phyloP scores from a whole-genome alignment of 1,284 basidiomycete species.

The Cryptococcus sp. region DNA sequence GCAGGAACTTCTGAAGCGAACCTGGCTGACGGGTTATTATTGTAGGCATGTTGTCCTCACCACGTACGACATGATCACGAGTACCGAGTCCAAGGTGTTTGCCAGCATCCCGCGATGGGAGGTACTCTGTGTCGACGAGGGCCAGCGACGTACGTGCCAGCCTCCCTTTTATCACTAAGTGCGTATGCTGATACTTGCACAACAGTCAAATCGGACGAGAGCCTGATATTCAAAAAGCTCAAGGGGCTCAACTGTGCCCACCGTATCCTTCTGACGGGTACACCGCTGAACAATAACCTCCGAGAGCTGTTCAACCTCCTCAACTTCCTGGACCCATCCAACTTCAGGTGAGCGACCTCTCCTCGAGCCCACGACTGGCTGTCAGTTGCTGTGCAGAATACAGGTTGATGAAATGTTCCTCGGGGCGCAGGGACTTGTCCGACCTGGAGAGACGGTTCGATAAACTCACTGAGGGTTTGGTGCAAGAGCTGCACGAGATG shows the following conservation, averaged over 20 bases:
- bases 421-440: slow-evolving; percentile 57
- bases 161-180: not conserved
- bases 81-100: slow-evolving; percentile 73
- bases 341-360: slow-evolving; percentile 52
- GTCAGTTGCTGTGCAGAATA: not conserved
- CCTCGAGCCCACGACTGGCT: too few relatives aligned
- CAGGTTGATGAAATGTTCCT: not conserved
- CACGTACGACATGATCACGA: slow-evolving; percentile 77
- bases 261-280: slow-evolving; percentile 89
- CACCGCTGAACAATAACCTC: slow-evolving; percentile 95
- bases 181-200: not conserved
- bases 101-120: slow-evolving; percentile 85
- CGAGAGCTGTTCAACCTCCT: slow-evolving; percentile 91
- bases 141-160: slow-evolving; percentile 69
- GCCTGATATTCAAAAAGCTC: slow-evolving; percentile 76
- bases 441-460: slow-evolving; percentile 65
- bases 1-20: slow-evolving; percentile 1
- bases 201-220: slow-evolving; percentile 72
- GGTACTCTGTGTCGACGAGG: slow-evolving; percentile 85
- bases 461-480: slow-evolving; percentile 69
- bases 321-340: slow-evolving; percentile 78
- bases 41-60: slow-evolving; percentile 73
- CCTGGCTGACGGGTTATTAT: not conserved
- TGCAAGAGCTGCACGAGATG: slow-evolving; percentile 70
- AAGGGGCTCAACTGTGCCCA: slow-evolving; percentile 75